Conservation (phyloP, 2,329 filamentous ascomycete species). For the Trichoderma koningii region DNA sequence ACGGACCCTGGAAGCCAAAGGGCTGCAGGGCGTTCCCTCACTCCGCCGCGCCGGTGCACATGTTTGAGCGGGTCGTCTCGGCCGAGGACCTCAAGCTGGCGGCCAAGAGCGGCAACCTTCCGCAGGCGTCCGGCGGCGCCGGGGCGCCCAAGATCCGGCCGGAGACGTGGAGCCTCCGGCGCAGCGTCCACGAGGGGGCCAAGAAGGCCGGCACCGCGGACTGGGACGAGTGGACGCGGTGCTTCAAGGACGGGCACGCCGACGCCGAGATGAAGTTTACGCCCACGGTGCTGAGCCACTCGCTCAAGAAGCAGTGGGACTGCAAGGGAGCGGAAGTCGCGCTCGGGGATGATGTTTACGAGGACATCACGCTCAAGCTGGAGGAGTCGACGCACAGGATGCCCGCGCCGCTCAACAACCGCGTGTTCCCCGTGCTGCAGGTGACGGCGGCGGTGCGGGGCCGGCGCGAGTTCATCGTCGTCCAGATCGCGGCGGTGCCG, state of each 20-base stretch:
- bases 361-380: constrained; percentile 51
- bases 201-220: constrained; percentile 55
- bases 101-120: constrained; percentile 39
- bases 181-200: constrained; percentile 61
- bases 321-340: constrained; percentile 45
- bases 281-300: constrained; percentile 41
- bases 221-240: constrained; percentile 64
- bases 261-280: constrained; percentile 47
- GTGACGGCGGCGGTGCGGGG: constrained; percentile 51
- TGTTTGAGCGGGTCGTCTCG: constrained; percentile 55
- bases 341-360: constrained; percentile 48
- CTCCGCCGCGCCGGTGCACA: constrained; percentile 54
- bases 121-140: constrained; percentile 29
- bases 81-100: constrained; percentile 47
- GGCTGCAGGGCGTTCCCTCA: constrained; percentile 51
- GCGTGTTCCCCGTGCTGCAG: constrained; percentile 68
- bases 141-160: constrained; percentile 29
- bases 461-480: constrained; percentile 55
- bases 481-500: constrained; percentile 53
- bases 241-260: constrained; percentile 55
- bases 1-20: constrained; percentile 52
- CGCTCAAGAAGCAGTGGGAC: constrained; percentile 49
- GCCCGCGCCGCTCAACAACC: constrained; percentile 59
- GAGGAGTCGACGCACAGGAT: constrained; percentile 69
- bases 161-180: constrained; percentile 67